Evolutionary conservation across 495 filamentous ascomycete species (phyloP).

Genomic region (Lichina pygmaea): DNA sequence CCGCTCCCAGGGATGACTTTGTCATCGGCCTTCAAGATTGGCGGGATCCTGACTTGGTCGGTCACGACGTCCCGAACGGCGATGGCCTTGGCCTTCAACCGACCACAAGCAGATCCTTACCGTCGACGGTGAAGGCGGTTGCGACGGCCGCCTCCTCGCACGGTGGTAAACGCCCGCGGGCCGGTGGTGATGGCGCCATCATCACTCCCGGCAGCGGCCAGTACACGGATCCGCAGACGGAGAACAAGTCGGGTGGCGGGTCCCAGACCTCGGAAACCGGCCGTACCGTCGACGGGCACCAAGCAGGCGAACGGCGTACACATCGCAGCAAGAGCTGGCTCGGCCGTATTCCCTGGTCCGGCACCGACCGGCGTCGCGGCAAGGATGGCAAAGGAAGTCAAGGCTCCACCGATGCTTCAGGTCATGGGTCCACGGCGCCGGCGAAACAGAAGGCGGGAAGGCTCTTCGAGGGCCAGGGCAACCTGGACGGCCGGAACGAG

Average conservation of each 20-base stretch:
- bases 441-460: too few species aligned
- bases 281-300: too few species aligned
- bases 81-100: neutral
- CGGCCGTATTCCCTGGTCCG: too few species aligned
- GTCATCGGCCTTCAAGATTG: constrained; percentile 85
- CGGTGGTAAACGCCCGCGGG: constrained; percentile 9
- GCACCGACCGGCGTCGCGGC: too few species aligned
- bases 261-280: too few species aligned
- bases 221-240: constrained; percentile 15
- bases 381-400: neutral
- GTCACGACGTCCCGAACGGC: constrained; percentile 1
- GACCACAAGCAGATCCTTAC: neutral
- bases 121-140: constrained; percentile 1
- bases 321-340: too few species aligned
- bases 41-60: constrained; percentile 60
- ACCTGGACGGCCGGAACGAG: constrained; percentile 25
- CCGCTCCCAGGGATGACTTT: constrained; percentile 34
- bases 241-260: neutral
- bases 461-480: constrained; percentile 1
- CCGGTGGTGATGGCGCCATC: constrained; percentile 24
- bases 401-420: neutral
- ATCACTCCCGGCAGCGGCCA: constrained; percentile 59
- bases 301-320: too few species aligned
- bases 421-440: neutral
- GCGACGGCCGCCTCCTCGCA: neutral